Evolutionary conservation across 805 yeast species (phyloP).

Genomic region (Barnettozyma populi): DNA sequence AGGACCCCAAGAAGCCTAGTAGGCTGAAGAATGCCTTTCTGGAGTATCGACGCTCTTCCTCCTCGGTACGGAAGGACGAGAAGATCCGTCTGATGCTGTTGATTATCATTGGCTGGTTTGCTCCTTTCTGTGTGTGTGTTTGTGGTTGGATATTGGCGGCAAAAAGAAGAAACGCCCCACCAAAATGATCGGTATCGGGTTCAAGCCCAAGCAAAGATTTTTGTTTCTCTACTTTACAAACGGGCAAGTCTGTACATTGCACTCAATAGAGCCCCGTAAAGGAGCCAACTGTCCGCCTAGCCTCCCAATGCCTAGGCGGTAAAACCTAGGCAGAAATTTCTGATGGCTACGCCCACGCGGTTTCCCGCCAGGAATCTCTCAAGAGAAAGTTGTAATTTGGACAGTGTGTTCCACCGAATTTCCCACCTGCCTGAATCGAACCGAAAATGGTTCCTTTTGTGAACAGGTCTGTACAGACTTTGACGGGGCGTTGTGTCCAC

Average conservation of each 20-base stretch:
- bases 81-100: constrained; percentile 76
- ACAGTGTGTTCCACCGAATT: constrained; percentile 59
- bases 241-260: constrained; percentile 49
- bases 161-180: constrained; percentile 31
- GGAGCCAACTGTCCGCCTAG: constrained; percentile 52
- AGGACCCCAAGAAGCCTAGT: constrained; percentile 74
- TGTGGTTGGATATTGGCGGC: neutral
- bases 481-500: constrained; percentile 17
- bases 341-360: constrained; percentile 54
- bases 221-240: neutral
- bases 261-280: constrained; percentile 41
- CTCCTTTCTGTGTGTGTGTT: neutral
- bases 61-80: constrained; percentile 79
- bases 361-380: constrained; percentile 54
- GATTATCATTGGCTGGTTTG: constrained; percentile 41
- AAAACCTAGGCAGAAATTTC: constrained; percentile 27
- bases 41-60: constrained; percentile 74
- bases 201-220: constrained; percentile 17
- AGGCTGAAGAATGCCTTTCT: constrained; percentile 74
- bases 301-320: constrained; percentile 41
- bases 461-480: constrained; percentile 29
- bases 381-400: constrained; percentile 36
- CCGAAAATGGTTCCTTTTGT: constrained; percentile 14
- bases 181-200: constrained; percentile 63
- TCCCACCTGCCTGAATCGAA: constrained; percentile 40